Conservation (phyloP, 805 yeast genomes). For the Candida ponderosae region DNA sequence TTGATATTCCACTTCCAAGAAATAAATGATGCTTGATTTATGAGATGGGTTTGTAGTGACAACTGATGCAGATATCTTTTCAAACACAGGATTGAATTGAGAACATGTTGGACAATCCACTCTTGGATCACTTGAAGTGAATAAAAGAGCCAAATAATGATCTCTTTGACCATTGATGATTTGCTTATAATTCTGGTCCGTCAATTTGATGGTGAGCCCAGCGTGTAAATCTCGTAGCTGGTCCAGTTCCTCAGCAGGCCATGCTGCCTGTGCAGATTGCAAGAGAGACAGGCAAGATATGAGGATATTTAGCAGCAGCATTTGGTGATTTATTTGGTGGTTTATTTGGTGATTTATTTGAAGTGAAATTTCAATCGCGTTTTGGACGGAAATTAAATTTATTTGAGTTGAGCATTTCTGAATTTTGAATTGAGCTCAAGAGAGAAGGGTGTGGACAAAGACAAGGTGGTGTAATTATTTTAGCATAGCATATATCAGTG, state of each 20-base stretch:
- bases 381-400: too few relatives aligned
- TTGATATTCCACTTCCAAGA: constrained; percentile 43
- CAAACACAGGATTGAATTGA: constrained; percentile 32
- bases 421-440: too few relatives aligned
- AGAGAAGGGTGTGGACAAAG: too few relatives aligned
- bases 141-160: constrained; percentile 40
- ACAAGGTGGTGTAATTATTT: too few relatives aligned
- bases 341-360: too few relatives aligned
- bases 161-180: constrained; percentile 41
- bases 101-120: constrained; percentile 42
- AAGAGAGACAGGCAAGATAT: too few relatives aligned
- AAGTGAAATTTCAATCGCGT: too few relatives aligned
- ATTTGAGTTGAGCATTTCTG: too few relatives aligned
- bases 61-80: constrained; percentile 36
- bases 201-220: constrained; percentile 34
- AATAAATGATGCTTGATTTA: constrained; percentile 30
- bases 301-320: too few relatives aligned
- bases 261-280: constrained; percentile 1
- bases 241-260: constrained; percentile 5
- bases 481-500: too few relatives aligned
- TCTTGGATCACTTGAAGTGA: constrained; percentile 39
- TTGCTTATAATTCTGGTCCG: constrained; percentile 29
- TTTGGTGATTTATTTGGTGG: too few relatives aligned
- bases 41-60: constrained; percentile 29
- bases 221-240: constrained; percentile 11